Conservation (phyloP, 192 early-diverging fungal genomes). For the Linnemannia hyalina region DNA sequence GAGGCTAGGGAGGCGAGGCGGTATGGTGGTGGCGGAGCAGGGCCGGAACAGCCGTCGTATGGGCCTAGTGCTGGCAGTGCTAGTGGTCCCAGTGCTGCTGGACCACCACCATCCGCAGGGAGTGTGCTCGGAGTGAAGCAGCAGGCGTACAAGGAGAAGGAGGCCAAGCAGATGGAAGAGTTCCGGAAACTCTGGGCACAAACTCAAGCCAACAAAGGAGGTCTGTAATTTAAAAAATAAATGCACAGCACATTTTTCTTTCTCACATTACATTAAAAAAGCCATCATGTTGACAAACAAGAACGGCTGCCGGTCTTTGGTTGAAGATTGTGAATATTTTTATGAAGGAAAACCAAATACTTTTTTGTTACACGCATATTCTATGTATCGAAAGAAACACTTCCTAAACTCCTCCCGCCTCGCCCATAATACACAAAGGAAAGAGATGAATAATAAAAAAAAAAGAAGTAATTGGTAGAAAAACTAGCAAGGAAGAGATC, state of each 20-base stretch:
- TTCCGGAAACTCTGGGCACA: conserved; percentile 49
- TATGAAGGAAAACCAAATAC: not conserved
- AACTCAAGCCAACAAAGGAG: conserved; percentile 35
- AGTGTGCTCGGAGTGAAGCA: conserved; percentile 33
- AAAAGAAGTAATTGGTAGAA: conserved; percentile 12
- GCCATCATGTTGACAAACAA: too few relatives aligned
- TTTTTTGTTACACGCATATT: conserved; percentile 5
- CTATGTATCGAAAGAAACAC: conserved; percentile 7
- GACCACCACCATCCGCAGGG: not conserved
- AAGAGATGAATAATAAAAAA: conserved; percentile 9
- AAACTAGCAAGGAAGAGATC: conserved; percentile 5
- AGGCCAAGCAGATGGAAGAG: conserved; percentile 49
- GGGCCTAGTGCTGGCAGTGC: not conserved
- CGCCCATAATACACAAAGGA: not conserved
- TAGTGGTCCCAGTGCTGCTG: not conserved
- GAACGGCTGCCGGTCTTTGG: not conserved
- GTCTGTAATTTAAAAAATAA: not conserved
- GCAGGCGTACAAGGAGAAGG: conserved; percentile 45
- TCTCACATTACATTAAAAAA: not conserved
- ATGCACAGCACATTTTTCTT: not conserved
- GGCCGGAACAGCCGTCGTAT: not conserved
- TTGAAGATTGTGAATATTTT: not conserved
- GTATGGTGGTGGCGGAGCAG: not conserved
- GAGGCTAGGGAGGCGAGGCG: conserved; percentile 35
- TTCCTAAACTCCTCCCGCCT: conserved; percentile 3